Base-by-base conservation (phyloP, 2,329 filamentous ascomycete species). In the Diplodia sapinea region DNA sequence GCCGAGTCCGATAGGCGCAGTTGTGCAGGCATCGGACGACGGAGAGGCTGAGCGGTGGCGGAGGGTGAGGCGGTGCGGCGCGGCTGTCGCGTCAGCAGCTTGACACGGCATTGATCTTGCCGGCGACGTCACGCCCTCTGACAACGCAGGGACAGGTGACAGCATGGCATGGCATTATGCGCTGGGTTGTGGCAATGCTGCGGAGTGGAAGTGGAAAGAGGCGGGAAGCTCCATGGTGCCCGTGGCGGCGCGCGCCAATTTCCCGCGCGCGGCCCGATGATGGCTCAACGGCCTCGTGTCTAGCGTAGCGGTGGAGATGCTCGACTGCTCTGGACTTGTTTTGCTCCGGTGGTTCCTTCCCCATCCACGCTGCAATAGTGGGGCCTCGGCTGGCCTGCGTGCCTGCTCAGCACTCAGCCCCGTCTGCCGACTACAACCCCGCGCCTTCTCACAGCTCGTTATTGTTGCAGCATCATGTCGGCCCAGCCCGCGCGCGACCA, bases 51-150 rank as follows among this genome's bases (percentile, higher is more conserved):
- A n/a, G 17, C 57, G 29, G 56, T 59, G 56, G 56, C 56, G 38
- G 56, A 59, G 56, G 38, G 6, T 50, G 57, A 49, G 57, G 57
- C 57, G 57, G 57, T 62, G 57, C 56, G 29, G 23, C 8, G 59
- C 59, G 59, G 59, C 59, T 63, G 59, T 47, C 59, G 59, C 36
- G 36, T 12, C 36, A 63, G 50, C 8, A 2, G 7, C 20, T 43
- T 63, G 59, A 51, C 59, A 49, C 59, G 59, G 13, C 40, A 47
- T 20, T 29, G 33, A 20, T 20, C 20, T 43, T 33, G n/a, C 8
- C 20, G 9, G 56, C 57, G 29, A 62, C 57, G 57, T 49, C 57
- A 49, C 26, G 17, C 43, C 7, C 43, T 6, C 6, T 20, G 43
- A n/a, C 43, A 47, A 47, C 43, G 43, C 43, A 47, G 43, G 43